Evolutionary conservation across 225 moss, liverwort and hornwort species (phyloP).

Genomic region (Marchantia paleacea): DNA sequence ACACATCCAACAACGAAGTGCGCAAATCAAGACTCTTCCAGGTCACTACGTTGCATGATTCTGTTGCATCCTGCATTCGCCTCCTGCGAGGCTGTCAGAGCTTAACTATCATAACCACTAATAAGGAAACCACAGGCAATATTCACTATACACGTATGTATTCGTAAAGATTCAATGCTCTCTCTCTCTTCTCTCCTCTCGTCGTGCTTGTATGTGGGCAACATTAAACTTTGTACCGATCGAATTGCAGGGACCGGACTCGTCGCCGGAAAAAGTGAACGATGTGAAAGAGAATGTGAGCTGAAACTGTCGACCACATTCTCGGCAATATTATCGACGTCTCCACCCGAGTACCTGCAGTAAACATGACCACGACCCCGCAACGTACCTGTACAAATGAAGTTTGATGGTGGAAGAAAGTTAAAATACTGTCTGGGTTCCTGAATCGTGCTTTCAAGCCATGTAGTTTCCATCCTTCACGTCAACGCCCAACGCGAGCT

Average conservation of each 20-base stretch:
- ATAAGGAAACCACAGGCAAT: neutral
- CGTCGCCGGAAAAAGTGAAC: constrained; percentile 20
- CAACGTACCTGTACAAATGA: neutral
- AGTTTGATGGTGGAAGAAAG: neutral
- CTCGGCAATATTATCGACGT: neutral
- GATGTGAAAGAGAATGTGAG: neutral
- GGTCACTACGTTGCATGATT: neutral
- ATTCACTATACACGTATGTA: neutral
- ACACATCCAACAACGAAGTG: neutral
- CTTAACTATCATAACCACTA: neutral
- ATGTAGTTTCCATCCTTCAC: neutral
- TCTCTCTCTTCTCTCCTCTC: too few species aligned
- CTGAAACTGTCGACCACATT: neutral
- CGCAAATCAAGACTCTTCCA: constrained; percentile 17
- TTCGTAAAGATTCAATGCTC: neutral
- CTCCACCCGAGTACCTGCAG: neutral
- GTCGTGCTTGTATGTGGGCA: too few species aligned
- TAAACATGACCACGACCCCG: neutral
- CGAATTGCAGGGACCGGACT: constrained; percentile 14
- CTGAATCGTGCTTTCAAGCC: neutral
- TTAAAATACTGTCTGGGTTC: neutral
- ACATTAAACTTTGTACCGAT: too few species aligned
- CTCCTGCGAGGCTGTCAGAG: neutral
- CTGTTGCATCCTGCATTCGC: too few species aligned
- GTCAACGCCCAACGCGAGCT: neutral